Percentiles rank a stretch among this genome's conserved stretches.
phyloP scores from a whole-genome alignment of 176 grass and related monocot genomes.

The barley (Hordeum vulgare) region MorexV3_pseudomolecules_assembly NC_058519.1:554614813-554615312 shows the following conservation, averaged over 20 bases:
- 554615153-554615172: conserved; percentile 39
- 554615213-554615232: conserved; percentile 68
- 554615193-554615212: conserved; percentile 78
- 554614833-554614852: not conserved
- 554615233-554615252: conserved; percentile 80
- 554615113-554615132: not conserved
- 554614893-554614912: not conserved
- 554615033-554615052: not conserved
- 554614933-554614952: not conserved
- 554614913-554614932: not conserved
- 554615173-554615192: conserved; percentile 62
- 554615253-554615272: conserved; percentile 87
- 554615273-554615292: conserved; percentile 96
- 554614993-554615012: not conserved
- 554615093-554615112: conserved; percentile 1
- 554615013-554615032: not conserved
- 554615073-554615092: not conserved
- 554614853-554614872: not conserved
- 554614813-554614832: not conserved
- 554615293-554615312: conserved; percentile 93
- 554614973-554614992: not conserved
- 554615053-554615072: not conserved
- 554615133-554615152: not conserved
- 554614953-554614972: not conserved
- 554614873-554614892: not conserved